phyloP scores from a whole-genome alignment of 2,329 filamentous ascomycete genomes.

The Fusarium compactum region DNA sequence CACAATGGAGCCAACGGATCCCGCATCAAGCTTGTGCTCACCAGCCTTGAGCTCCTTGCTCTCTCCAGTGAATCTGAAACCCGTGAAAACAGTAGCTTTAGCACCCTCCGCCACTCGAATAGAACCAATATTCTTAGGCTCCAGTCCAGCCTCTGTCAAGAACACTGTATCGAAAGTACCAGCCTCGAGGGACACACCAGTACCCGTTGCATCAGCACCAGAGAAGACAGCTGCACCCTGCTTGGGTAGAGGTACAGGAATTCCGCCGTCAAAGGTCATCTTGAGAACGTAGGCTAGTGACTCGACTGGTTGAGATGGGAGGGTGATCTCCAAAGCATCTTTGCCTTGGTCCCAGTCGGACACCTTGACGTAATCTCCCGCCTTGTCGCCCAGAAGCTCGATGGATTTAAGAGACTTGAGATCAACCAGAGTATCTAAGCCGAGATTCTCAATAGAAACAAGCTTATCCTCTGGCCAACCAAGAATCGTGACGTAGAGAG shows the following conservation, averaged over 20 bases:
- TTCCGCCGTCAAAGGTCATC: not conserved
- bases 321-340: not conserved
- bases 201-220: not conserved
- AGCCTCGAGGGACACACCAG: not conserved
- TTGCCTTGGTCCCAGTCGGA: slow-evolving; percentile 10
- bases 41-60: not conserved
- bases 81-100: not conserved
- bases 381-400: slow-evolving; percentile 1
- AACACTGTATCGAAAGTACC: slow-evolving; percentile 13
- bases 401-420: slow-evolving; percentile 5
- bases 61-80: not conserved
- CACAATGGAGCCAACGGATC: not conserved
- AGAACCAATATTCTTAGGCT: not conserved
- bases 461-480: slow-evolving; percentile 11
- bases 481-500: slow-evolving; percentile 13
- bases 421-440: not conserved
- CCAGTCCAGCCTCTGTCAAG: slow-evolving; percentile 2
- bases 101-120: slow-evolving; percentile 6
- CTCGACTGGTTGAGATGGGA: not conserved
- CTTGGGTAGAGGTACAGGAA: slow-evolving; percentile 10
- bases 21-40: not conserved
- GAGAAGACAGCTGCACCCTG: not conserved
- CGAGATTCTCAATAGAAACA: not conserved
- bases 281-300: slow-evolving; percentile 11
- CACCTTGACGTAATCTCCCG: not conserved